Evolutionary conservation across 352 stramenopile genomes (phyloP).

Genomic region (Elongisporangium anandrum): DNA sequence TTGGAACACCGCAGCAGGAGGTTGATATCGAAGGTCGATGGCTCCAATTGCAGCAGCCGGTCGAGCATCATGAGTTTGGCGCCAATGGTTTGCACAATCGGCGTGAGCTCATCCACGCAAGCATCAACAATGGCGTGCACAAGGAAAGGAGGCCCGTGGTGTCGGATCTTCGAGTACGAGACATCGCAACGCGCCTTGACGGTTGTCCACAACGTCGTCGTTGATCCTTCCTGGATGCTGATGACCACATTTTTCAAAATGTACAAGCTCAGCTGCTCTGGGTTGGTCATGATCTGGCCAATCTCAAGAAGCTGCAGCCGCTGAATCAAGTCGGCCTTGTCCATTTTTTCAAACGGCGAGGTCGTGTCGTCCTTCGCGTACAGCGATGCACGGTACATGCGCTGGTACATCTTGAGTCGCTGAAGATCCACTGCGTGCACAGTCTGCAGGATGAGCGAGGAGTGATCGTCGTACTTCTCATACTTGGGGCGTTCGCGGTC

Average conservation of each 20-base stretch:
- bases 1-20: constrained; percentile 55
- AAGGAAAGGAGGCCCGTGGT: constrained; percentile 67
- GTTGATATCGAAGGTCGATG: constrained; percentile 51
- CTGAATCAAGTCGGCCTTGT: constrained; percentile 53
- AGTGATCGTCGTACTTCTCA: constrained; percentile 84
- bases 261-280: constrained; percentile 75
- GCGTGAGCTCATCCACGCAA: constrained; percentile 75
- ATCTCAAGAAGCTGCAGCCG: constrained; percentile 54
- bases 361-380: constrained; percentile 46
- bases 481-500: constrained; percentile 81
- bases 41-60: constrained; percentile 48
- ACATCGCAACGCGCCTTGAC: constrained; percentile 63
- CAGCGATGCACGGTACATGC: constrained; percentile 67
- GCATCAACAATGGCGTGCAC: constrained; percentile 81
- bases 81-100: constrained; percentile 69
- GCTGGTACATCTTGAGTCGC: constrained; percentile 61
- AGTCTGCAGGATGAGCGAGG: constrained; percentile 69
- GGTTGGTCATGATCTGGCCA: constrained; percentile 61
- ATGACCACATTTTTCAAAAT: constrained; percentile 72
- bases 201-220: constrained; percentile 45
- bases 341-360: constrained; percentile 61
- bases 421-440: constrained; percentile 45
- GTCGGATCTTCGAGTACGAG: constrained; percentile 81
- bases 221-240: constrained; percentile 53
- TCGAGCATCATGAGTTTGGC: constrained; percentile 73